Base-by-base conservation (phyloP, 1,284 basidiomycete species). In the Microstroma glucosiphilum region DNA sequence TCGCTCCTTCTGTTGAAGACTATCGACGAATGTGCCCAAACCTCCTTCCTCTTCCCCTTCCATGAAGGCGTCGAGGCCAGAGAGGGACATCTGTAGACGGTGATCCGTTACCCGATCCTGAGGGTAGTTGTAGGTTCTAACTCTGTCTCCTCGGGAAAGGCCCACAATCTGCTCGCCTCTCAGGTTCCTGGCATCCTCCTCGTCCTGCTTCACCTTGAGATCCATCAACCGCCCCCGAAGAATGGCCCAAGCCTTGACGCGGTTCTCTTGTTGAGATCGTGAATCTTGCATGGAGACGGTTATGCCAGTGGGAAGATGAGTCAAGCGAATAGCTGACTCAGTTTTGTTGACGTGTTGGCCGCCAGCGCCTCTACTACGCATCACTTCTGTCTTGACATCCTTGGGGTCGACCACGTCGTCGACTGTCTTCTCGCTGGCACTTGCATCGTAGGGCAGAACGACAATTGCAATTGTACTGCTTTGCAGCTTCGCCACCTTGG, bases 301-400 rank as follows among this genome's bases (percentile, higher is more conserved):
- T 61, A 97, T 90, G 0, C 93, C 92, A 0, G 92, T 91, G 0
- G 96, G 94, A 13, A 90, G 81, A 73, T 98, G 96, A 0, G 92
- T 96, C 41, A 98, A 81, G 0, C 96, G 88, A n/a, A 99, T 91
- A 0, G 96, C 96, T 0, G 92, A 96, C 80, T 98, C 96, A 0
- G 94, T 98, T 84, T 91, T 92, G 82, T 98, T 99, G 73, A 98
- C 96, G 81, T 98, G 94, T 88, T 94, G 74, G n/a, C 96, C 94
- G 56, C 96, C 96, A 2, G 96, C 94, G 55, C 96, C 96, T 40
- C 92, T 82, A 0, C 93, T 86, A 19, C 94, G 86, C 93, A 97
- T 96, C 53, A 94, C 91, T 74, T 97, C 94, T 1, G 90, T 80
- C 71, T 85, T 88, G 57, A 97, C 86, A 64, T 98, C 94, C 61